These are phyloP conservation scores for Daldinia grandis DNA, from an alignment of 495 filamentous ascomycete species.

Conservation along the genomic window DNA sequence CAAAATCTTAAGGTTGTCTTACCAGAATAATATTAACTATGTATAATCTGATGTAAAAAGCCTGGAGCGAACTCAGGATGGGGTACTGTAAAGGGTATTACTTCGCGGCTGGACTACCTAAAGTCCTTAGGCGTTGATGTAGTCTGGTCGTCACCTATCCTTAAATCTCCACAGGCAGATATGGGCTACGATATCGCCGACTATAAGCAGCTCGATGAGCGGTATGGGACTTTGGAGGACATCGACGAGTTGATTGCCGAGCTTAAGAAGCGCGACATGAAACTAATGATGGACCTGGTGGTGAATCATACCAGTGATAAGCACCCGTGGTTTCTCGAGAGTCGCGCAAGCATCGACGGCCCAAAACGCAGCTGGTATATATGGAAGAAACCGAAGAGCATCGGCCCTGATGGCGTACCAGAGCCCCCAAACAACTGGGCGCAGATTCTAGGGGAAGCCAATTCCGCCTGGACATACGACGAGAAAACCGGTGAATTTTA, in stretches of 20 bases:
- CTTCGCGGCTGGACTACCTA: constrained; percentile 63
- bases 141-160: constrained; percentile 45
- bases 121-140: constrained; percentile 56
- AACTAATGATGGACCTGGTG: constrained; percentile 70
- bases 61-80: constrained; percentile 54
- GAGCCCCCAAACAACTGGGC: constrained; percentile 71
- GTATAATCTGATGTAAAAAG: constrained; percentile 15
- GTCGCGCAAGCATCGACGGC: constrained; percentile 57
- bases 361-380: constrained; percentile 71
- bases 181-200: constrained; percentile 69
- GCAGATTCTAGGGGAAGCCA: constrained; percentile 62
- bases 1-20: not conserved
- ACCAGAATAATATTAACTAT: constrained; percentile 11
- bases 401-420: constrained; percentile 56
- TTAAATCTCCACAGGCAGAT: constrained; percentile 66
- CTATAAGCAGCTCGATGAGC: constrained; percentile 64
- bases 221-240: constrained; percentile 67
- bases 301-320: constrained; percentile 72
- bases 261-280: constrained; percentile 66
- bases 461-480: constrained; percentile 68
- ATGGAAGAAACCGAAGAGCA: constrained; percentile 64
- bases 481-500: constrained; percentile 66
- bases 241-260: constrained; percentile 64
- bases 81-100: constrained; percentile 67
- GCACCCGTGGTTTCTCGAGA: constrained; percentile 71